phyloP scores from a whole-genome alignment of 2,329 filamentous ascomycete genomes.

The Claviceps sp. region DNA sequence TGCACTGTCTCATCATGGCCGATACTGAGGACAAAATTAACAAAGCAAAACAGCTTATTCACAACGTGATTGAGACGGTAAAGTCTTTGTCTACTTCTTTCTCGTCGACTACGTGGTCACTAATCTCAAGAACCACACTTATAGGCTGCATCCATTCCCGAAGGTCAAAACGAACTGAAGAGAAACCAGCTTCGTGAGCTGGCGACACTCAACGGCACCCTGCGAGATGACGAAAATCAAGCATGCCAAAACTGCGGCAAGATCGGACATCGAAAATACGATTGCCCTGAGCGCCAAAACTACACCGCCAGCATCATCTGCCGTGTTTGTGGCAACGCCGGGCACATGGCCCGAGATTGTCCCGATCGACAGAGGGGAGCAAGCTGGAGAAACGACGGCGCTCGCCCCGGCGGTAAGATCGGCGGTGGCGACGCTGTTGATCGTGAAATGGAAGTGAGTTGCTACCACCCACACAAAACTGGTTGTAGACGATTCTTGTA shows the following conservation, averaged over 20 bases:
- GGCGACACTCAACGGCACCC: slow-evolving; percentile 93
- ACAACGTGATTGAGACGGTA: slow-evolving; percentile 98
- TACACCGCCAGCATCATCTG: slow-evolving; percentile 99
- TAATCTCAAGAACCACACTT: slow-evolving; percentile 11
- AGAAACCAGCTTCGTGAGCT: slow-evolving; percentile 96
- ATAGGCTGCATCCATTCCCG: slow-evolving; percentile 92
- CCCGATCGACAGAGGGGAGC: slow-evolving; percentile 83
- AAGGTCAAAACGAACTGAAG: slow-evolving; percentile 98
- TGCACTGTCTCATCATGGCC: slow-evolving; percentile 98
- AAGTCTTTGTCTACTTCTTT: slow-evolving; percentile 22
- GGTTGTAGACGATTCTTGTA: slow-evolving; percentile 5
- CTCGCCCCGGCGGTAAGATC: slow-evolving; percentile 49
- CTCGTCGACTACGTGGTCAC: background rate
- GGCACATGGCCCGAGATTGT: slow-evolving; percentile 97
- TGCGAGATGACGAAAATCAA: slow-evolving; percentile 98
- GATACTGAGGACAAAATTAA: slow-evolving; percentile 99
- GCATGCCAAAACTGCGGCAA: slow-evolving; percentile 98
- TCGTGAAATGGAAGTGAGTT: slow-evolving; percentile 80
- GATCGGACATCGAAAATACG: slow-evolving; percentile 97
- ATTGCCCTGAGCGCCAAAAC: slow-evolving; percentile 94
- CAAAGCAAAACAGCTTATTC: slow-evolving; percentile 96
- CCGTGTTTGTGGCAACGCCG: slow-evolving; percentile 92
- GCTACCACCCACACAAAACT: background rate
- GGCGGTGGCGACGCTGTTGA: slow-evolving; percentile 75
- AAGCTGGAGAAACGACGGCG: slow-evolving; percentile 71